Percentiles rank a stretch among this genome's conserved stretches.
Evolutionary conservation across 2,329 filamentous ascomycete genomes (phyloP).

Genomic region (Escovopsis sp.): DNA sequence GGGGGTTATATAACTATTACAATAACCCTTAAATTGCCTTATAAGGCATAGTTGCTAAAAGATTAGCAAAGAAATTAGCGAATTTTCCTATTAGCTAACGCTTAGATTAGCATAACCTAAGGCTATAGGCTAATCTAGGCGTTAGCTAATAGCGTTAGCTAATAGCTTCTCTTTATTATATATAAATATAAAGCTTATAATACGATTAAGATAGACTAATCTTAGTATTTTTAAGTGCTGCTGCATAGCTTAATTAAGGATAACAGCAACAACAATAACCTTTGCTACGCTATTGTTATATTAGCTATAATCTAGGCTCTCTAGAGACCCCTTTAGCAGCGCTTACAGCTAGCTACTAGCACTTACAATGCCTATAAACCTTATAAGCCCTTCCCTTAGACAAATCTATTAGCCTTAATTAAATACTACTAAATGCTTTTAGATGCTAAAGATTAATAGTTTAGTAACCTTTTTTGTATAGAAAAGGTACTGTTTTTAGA

Average conservation of each 20-base stretch:
- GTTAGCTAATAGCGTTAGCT: neutral
- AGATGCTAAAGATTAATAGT: no score
- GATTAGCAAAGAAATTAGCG: neutral
- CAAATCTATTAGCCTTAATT: no score
- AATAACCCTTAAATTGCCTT: neutral
- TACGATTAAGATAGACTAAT: neutral
- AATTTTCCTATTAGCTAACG: neutral
- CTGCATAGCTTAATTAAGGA: neutral
- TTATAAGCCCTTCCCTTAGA: no score
- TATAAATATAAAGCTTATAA: neutral
- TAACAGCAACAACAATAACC: no score
- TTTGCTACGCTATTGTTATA: no score
- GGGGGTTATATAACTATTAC: neutral
- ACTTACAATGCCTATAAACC: no score
- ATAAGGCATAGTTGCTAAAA: neutral
- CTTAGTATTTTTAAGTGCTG: slow-evolving; percentile 1
- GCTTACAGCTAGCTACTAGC: neutral
- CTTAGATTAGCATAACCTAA: no score
- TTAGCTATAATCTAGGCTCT: no score
- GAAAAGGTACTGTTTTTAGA: no score
- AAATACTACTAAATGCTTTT: no score
- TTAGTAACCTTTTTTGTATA: no score
- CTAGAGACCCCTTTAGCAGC: neutral
- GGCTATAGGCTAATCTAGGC: neutral
- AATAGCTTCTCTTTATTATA: neutral